Evolutionary conservation across 495 filamentous ascomycete genomes (phyloP).

Genomic region (Xylaria scruposa): DNA sequence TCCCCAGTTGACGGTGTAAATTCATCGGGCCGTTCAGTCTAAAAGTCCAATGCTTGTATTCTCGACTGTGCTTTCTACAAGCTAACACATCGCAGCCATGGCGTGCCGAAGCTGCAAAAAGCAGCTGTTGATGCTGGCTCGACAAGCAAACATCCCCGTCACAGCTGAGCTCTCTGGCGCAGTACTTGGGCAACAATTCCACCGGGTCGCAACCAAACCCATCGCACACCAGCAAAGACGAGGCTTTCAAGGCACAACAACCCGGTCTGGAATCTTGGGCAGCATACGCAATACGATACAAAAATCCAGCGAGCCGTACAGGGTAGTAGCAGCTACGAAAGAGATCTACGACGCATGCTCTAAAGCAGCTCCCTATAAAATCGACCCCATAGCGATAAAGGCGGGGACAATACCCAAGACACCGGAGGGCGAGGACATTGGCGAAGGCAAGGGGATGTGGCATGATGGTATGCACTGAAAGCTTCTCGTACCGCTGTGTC

Average conservation of each 20-base stretch:
- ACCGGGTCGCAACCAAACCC: constrained; percentile 6
- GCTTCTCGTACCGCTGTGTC: constrained; percentile 16
- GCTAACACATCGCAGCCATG: constrained; percentile 30
- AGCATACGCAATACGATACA: constrained; percentile 32
- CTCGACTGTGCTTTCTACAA: not conserved
- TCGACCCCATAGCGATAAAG: constrained; percentile 63
- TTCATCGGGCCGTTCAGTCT: not conserved
- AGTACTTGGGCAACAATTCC: constrained; percentile 25
- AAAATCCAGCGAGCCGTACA: constrained; percentile 68
- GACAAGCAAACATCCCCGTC: constrained; percentile 32
- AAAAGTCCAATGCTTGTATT: not conserved
- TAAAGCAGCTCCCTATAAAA: constrained; percentile 74
- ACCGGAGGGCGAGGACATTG: constrained; percentile 77
- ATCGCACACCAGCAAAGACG: constrained; percentile 30
- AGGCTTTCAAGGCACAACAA: constrained; percentile 33
- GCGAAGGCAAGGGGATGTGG: constrained; percentile 80
- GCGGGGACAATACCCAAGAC: constrained; percentile 66
- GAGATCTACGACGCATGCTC: constrained; percentile 79
- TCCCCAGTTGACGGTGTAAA: constrained; percentile 1
- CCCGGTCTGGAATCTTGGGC: constrained; percentile 29
- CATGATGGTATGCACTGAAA: constrained; percentile 67
- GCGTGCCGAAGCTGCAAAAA: constrained; percentile 43
- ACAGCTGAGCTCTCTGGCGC: constrained; percentile 32
- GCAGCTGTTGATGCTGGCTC: constrained; percentile 39
- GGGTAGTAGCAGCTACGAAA: constrained; percentile 79